Evolutionary conservation across 768 basidiomycete species (phyloP).

Genomic region (Trametes cingulata): DNA sequence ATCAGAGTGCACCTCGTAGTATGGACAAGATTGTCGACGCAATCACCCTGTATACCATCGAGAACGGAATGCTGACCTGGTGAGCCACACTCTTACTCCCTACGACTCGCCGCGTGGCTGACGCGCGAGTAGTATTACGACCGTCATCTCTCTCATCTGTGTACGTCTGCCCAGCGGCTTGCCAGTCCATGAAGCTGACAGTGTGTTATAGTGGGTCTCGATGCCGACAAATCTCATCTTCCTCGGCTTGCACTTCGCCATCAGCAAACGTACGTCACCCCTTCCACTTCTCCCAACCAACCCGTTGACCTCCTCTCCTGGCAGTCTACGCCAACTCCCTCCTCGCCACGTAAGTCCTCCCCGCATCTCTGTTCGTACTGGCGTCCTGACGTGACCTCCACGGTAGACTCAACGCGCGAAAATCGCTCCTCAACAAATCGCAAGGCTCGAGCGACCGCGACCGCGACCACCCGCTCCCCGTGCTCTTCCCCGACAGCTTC

Average conservation of each 20-base stretch:
- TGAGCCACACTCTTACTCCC: background rate
- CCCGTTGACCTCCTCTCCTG: too few species aligned
- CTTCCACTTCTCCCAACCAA: background rate
- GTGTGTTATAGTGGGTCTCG: conserved; percentile 23
- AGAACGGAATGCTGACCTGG: conserved; percentile 30
- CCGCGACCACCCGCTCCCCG: conserved; percentile 23
- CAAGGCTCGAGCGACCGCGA: conserved; percentile 20
- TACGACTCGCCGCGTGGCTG: background rate
- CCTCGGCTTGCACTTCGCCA: conserved; percentile 30
- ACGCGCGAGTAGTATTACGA: conserved; percentile 20
- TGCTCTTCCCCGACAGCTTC: conserved; percentile 20
- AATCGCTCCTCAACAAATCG: conserved; percentile 19
- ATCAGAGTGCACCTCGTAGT: background rate
- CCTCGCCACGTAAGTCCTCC: conserved; percentile 26
- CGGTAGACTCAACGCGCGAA: conserved; percentile 23
- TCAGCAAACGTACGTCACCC: conserved; percentile 29
- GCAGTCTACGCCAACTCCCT: conserved; percentile 32
- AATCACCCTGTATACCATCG: conserved; percentile 29
- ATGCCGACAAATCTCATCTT: conserved; percentile 31
- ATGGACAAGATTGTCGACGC: conserved; percentile 29
- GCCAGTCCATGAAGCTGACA: background rate
- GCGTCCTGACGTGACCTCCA: background rate
- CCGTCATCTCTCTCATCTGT: conserved; percentile 26
- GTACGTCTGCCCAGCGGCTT: conserved; percentile 7
- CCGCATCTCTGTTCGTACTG: too few species aligned